Conservation (phyloP, 345 rosid genomes). For the Eutrema yunnanense region DNA sequence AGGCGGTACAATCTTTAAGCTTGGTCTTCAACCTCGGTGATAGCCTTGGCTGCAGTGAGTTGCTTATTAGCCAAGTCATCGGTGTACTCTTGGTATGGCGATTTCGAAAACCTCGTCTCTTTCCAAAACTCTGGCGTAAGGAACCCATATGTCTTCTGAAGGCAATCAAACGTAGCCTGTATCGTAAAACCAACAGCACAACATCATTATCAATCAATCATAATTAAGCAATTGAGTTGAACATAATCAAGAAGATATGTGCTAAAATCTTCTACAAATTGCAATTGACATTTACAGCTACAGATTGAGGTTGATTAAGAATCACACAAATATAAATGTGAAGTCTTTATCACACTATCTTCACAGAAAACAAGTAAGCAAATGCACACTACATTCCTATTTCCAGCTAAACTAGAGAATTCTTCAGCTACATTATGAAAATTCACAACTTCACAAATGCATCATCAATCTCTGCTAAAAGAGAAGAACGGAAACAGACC, state of each 20-base stretch:
- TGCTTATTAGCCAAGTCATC: conserved; percentile 33
- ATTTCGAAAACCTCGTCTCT: conserved; percentile 48
- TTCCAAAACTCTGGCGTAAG: conserved; percentile 76
- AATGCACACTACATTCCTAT: no score
- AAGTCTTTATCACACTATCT: background rate
- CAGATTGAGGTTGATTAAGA: background rate
- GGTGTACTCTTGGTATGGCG: conserved; percentile 61
- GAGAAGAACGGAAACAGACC: conserved; percentile 19
- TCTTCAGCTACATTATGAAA: no score
- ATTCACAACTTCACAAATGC: no score
- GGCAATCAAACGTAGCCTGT: conserved; percentile 62
- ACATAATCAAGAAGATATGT: background rate
- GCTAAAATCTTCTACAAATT: background rate
- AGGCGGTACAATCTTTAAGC: background rate
- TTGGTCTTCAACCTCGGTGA: conserved; percentile 8
- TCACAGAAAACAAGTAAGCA: no score
- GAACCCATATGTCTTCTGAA: conserved; percentile 70
- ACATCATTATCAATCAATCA: background rate
- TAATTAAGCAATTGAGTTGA: background rate
- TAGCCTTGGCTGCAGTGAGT: background rate
- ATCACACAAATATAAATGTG: background rate
- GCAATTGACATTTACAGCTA: background rate
- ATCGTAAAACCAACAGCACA: background rate
- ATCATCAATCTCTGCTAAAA: background rate
- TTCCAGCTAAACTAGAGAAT: no score